phyloP scores from a whole-genome alignment of 2,329 filamentous ascomycete genomes.

The Apiospora phragmitis region DNA sequence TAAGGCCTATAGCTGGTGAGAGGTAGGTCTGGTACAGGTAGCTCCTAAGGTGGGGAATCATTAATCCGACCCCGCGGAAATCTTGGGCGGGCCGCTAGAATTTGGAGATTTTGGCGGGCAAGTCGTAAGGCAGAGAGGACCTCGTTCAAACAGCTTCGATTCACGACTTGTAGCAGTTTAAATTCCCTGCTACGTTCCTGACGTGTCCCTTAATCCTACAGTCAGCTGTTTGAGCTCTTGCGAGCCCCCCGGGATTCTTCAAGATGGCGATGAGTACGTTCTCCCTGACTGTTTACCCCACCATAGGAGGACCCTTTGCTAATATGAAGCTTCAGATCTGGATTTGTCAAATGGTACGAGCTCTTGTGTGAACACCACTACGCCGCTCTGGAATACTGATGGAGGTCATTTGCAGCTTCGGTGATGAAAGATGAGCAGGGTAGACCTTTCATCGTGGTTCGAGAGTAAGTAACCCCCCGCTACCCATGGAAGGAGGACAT shows the following conservation, averaged over 20 bases:
- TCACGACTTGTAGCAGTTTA: background rate
- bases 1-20: background rate
- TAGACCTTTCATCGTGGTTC: constrained; percentile 94
- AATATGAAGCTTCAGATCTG: constrained; percentile 58
- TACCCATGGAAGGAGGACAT: background rate
- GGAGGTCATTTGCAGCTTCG: constrained; percentile 46
- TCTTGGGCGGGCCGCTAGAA: constrained; percentile 9
- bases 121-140: constrained; percentile 1
- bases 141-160: background rate
- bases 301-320: constrained; percentile 23
- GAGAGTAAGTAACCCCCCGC: constrained; percentile 71
- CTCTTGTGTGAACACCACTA: constrained; percentile 17
- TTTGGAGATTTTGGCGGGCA: constrained; percentile 13
- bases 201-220: background rate
- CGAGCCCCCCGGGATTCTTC: constrained; percentile 28
- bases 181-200: background rate
- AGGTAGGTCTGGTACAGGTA: background rate
- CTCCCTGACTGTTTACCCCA: constrained; percentile 18
- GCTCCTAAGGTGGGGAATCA: constrained; percentile 11
- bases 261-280: constrained; percentile 63
- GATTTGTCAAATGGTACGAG: constrained; percentile 78
- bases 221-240: constrained; percentile 24
- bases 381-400: constrained; percentile 16
- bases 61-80: constrained; percentile 11
- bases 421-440: constrained; percentile 97